phyloP scores from a whole-genome alignment of 2,329 filamentous ascomycete genomes.

The Talaromyces sp. region DNA sequence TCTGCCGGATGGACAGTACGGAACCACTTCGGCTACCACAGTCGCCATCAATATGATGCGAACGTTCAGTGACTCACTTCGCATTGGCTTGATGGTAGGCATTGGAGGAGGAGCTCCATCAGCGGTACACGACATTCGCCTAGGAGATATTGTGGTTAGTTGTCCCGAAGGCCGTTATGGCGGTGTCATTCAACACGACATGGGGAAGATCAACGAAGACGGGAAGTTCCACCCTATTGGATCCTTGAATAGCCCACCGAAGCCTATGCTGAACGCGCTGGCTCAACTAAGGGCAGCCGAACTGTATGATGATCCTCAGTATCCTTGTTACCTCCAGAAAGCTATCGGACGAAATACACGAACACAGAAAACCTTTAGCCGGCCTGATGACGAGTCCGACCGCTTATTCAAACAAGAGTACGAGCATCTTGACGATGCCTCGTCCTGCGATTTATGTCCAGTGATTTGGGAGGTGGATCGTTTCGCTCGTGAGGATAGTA shows the following conservation, averaged over 20 bases:
- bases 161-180: slow-evolving; percentile 6
- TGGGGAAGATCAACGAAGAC: slow-evolving; percentile 16
- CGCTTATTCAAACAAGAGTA: not conserved
- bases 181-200: slow-evolving; percentile 24
- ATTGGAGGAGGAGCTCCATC: slow-evolving; percentile 18
- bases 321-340: not conserved
- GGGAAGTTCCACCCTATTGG: not conserved
- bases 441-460: not conserved
- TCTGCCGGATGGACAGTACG: slow-evolving; percentile 19
- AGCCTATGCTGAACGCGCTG: not conserved
- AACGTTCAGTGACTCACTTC: slow-evolving; percentile 19
- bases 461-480: not conserved
- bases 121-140: slow-evolving; percentile 1
- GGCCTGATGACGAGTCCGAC: not conserved
- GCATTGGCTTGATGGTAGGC: slow-evolving; percentile 20
- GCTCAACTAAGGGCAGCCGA: not conserved
- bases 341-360: not conserved
- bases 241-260: not conserved
- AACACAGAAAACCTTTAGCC: not conserved
- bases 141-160: slow-evolving; percentile 20
- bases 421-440: not conserved
- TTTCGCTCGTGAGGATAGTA: not conserved
- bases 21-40: slow-evolving; percentile 18
- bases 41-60: slow-evolving; percentile 21
- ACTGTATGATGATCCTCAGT: not conserved